These are phyloP conservation scores for Schizophyllum amplum DNA, from an alignment of 1,284 basidiomycete species.

Conservation along the genomic window DNA sequence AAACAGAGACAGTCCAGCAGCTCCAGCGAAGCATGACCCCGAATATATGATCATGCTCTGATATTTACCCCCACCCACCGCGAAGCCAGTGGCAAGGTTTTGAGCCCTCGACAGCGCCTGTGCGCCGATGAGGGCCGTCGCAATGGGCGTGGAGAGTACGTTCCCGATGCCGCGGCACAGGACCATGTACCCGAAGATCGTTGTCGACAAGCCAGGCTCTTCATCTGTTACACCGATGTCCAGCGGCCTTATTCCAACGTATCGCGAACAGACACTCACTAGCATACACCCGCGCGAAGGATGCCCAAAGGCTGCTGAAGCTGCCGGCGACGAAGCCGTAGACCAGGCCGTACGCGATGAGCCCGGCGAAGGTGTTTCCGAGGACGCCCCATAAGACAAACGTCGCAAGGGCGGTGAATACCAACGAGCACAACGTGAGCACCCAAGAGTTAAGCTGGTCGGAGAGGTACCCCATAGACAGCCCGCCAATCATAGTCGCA, in stretches of 20 bases:
- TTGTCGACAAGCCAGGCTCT: slow-evolving; percentile 26
- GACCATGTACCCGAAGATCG: slow-evolving; percentile 29
- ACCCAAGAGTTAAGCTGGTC: slow-evolving; percentile 29
- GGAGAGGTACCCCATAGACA: slow-evolving; percentile 26
- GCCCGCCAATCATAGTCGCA: slow-evolving; percentile 24
- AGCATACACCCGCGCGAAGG: slow-evolving; percentile 20
- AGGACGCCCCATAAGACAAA: slow-evolving; percentile 33
- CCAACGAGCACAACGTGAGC: slow-evolving; percentile 22
- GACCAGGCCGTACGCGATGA: slow-evolving; percentile 25
- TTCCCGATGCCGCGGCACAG: slow-evolving; percentile 33
- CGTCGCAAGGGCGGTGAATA: slow-evolving; percentile 21
- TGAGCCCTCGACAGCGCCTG: background rate
- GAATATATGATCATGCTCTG: slow-evolving; percentile 28
- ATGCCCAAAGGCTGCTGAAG: slow-evolving; percentile 30
- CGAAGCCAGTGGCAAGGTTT: slow-evolving; percentile 17
- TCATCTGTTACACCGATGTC: slow-evolving; percentile 20
- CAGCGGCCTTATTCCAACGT: background rate
- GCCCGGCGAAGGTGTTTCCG: slow-evolving; percentile 24
- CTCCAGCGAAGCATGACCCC: slow-evolving; percentile 28
- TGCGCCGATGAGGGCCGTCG: slow-evolving; percentile 18
- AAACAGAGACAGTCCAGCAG: slow-evolving; percentile 19
- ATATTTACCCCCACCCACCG: slow-evolving; percentile 25
- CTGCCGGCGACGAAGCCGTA: slow-evolving; percentile 29
- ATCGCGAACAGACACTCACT: slow-evolving; percentile 14
- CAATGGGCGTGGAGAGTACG: slow-evolving; percentile 33